Percentiles rank a stretch among this genome's conserved stretches.
Evolutionary conservation across 495 filamentous ascomycete species (phyloP).

Genomic region (Aspergillus indologenus): DNA sequence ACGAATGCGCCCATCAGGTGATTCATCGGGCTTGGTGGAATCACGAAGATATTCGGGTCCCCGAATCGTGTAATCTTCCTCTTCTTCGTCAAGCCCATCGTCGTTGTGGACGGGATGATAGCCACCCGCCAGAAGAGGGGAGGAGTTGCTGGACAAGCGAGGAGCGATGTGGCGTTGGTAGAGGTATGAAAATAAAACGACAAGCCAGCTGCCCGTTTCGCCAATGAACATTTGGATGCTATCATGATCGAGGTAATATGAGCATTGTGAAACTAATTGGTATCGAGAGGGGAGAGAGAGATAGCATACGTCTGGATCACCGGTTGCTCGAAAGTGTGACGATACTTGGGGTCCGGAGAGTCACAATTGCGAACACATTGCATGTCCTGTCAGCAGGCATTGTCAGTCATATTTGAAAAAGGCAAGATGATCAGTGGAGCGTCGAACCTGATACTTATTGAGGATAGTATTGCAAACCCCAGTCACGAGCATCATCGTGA

Average conservation of each 20-base stretch:
- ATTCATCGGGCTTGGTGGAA: conserved; percentile 48
- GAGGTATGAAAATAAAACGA: conserved; percentile 64
- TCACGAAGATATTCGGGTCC: conserved; percentile 35
- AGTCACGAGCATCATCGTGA: conserved; percentile 87
- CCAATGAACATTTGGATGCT: conserved; percentile 88
- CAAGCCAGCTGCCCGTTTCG: conserved; percentile 88
- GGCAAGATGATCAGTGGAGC: neutral
- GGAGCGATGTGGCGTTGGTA: conserved; percentile 55
- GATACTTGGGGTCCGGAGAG: conserved; percentile 58
- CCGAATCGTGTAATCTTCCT: conserved; percentile 38
- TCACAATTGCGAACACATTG: conserved; percentile 93
- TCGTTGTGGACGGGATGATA: conserved; percentile 61
- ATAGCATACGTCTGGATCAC: conserved; percentile 82
- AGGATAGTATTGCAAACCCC: conserved; percentile 96
- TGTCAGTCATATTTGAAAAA: conserved; percentile 10
- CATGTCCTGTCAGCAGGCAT: conserved; percentile 69
- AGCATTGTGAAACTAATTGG: conserved; percentile 7
- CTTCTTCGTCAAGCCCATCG: conserved; percentile 46
- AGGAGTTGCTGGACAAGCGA: conserved; percentile 30
- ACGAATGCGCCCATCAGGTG: conserved; percentile 47
- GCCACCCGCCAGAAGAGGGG: conserved; percentile 50
- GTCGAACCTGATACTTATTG: conserved; percentile 84
- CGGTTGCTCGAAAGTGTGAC: conserved; percentile 83
- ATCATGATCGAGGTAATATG: conserved; percentile 10
- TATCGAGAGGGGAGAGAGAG: neutral